Conservation (phyloP, 2,329 filamentous ascomycete species). For the Aspergillus amoenus region DNA sequence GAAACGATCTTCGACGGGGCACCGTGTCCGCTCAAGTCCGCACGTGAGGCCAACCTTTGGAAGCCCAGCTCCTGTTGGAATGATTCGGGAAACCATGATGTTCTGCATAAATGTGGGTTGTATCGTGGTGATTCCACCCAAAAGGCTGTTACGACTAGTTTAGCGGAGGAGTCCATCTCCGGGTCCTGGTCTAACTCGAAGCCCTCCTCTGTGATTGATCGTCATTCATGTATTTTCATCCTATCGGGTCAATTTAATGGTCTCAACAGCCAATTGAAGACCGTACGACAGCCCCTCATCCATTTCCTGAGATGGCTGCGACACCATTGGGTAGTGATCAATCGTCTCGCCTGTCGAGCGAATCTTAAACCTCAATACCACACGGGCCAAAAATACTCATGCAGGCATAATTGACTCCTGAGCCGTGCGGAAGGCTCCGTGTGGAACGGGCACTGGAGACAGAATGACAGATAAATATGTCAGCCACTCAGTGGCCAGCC, state of each 20-base stretch:
- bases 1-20: not conserved
- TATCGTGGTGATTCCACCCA: constrained; percentile 5
- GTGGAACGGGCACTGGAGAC: constrained; percentile 4
- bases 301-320: not conserved
- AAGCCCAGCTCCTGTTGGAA: constrained; percentile 1
- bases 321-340: constrained; percentile 5
- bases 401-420: not conserved
- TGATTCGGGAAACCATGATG: constrained; percentile 15
- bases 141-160: constrained; percentile 2
- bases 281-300: not conserved
- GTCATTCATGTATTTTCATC: not conserved
- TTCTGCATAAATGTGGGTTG: constrained; percentile 18
- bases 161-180: constrained; percentile 2
- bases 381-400: not conserved
- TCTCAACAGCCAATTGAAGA: not conserved
- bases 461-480: not conserved
- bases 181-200: not conserved
- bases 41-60: constrained; percentile 12
- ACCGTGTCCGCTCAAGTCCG: constrained; percentile 1
- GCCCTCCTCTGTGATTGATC: constrained; percentile 1
- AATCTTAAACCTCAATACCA: constrained; percentile 2
- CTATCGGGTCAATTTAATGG: constrained; percentile 1
- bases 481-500: not conserved
- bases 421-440: constrained; percentile 5
- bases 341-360: not conserved